phyloP scores from a whole-genome alignment of 331 rosid species.

The Acacia concinna region DNA sequence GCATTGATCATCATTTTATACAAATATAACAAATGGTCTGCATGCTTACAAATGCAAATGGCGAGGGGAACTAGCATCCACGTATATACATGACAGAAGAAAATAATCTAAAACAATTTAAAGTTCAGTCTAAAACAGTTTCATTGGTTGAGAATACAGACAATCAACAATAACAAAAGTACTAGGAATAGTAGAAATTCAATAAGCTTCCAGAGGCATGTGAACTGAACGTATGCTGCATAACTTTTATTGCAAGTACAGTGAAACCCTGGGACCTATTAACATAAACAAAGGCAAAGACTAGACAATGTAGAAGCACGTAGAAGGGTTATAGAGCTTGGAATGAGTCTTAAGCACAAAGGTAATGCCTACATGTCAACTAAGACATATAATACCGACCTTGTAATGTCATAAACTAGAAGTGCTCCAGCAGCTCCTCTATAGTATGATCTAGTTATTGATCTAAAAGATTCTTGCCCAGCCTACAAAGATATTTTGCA shows the following conservation, averaged over 20 bases:
- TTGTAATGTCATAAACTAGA: slow-evolving; percentile 91
- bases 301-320: slow-evolving; percentile 11
- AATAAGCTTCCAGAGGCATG: neutral
- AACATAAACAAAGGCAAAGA: neutral
- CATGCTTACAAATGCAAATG: neutral
- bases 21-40: slow-evolving; percentile 15
- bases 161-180: neutral
- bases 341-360: slow-evolving; percentile 14
- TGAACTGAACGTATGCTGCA: neutral
- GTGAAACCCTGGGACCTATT: neutral
- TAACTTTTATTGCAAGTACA: neutral
- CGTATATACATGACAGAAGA: neutral
- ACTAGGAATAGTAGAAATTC: neutral
- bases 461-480: slow-evolving; percentile 96
- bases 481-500: slow-evolving; percentile 52
- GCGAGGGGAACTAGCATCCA: neutral
- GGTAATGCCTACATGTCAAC: neutral
- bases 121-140: neutral
- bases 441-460: slow-evolving; percentile 91
- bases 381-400: slow-evolving; percentile 46
- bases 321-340: slow-evolving; percentile 5
- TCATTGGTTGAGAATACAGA: neutral
- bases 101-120: neutral
- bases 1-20: neutral
- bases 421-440: slow-evolving; percentile 98